Evolutionary conservation across 2,329 filamentous ascomycete species (phyloP).

Genomic region (Aspergillus japonicus): DNA sequence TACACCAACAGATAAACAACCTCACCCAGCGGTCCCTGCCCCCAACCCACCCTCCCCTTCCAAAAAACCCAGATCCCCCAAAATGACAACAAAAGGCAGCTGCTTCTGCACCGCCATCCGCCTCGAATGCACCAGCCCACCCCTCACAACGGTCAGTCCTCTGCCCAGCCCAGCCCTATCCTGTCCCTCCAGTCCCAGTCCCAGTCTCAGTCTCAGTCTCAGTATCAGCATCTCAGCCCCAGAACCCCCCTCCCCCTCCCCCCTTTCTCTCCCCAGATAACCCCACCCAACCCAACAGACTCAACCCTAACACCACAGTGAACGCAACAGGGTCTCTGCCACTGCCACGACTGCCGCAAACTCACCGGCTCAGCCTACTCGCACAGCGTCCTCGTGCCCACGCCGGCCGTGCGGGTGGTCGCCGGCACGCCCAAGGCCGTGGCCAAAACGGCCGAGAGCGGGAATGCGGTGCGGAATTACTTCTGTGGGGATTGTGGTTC

Average conservation of each 20-base stretch:
- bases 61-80: not conserved
- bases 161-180: not conserved
- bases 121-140: constrained; percentile 33
- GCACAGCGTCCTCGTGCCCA: constrained; percentile 34
- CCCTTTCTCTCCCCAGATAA: too few species aligned
- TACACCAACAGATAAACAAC: too few species aligned
- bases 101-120: constrained; percentile 41
- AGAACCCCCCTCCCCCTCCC: too few species aligned
- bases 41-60: too few species aligned
- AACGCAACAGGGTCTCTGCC: constrained; percentile 33
- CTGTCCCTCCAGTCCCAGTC: not conserved
- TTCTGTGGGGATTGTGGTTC: constrained; percentile 41
- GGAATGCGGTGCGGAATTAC: constrained; percentile 36
- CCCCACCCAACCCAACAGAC: not conserved
- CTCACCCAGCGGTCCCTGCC: too few species aligned
- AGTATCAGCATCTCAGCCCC: too few species aligned
- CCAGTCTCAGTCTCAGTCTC: too few species aligned
- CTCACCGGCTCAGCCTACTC: constrained; percentile 32
- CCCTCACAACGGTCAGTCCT: constrained; percentile 28
- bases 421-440: constrained; percentile 36
- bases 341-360: constrained; percentile 43
- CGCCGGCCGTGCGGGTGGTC: constrained; percentile 25
- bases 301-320: too few species aligned
- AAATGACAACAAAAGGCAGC: constrained; percentile 30
- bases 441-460: constrained; percentile 36